A percentile compares a stretch with the other conserved stretches of the same genome.
Conservation (phyloP, 2,329 filamentous ascomycete species). For the Colletotrichum tropicale region DNA sequence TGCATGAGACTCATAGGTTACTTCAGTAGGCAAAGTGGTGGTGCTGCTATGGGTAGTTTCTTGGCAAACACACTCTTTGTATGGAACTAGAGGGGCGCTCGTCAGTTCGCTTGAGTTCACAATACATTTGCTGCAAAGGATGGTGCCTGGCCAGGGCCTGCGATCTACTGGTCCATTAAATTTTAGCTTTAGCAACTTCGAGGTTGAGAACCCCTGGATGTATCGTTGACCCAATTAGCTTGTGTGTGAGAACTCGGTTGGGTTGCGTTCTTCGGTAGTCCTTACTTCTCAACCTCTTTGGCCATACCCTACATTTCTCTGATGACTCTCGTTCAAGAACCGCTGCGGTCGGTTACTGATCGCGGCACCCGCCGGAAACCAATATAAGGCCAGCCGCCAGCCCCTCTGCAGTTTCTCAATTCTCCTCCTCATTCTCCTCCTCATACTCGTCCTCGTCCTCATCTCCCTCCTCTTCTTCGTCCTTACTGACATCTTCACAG, state of each 20-base stretch:
- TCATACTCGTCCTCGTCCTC: background rate
- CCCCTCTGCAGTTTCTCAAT: background rate
- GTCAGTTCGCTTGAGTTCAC: background rate
- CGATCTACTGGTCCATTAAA: background rate
- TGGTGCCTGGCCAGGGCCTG: background rate
- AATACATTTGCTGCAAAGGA: background rate
- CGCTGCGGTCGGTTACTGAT: background rate
- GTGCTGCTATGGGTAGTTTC: background rate
- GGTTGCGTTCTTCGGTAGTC: background rate
- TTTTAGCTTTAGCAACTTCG: background rate
- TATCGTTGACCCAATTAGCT: background rate
- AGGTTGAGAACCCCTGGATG: background rate
- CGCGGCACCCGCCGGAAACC: background rate
- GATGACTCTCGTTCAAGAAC: background rate
- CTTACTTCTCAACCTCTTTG: background rate
- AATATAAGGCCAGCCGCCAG: background rate
- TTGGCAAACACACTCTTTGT: background rate
- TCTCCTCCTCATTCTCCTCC: background rate
- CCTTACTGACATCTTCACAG: background rate
- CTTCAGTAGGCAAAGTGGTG: background rate
- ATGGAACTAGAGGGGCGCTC: background rate
- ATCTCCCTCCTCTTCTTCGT: background rate
- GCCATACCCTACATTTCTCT: background rate
- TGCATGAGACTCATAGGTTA: background rate
- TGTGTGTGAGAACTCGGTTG: background rate